These are phyloP conservation scores for Remersonia thermophila DNA, from an alignment of 2,329 filamentous ascomycete genomes.

Conservation along the genomic window DNA sequence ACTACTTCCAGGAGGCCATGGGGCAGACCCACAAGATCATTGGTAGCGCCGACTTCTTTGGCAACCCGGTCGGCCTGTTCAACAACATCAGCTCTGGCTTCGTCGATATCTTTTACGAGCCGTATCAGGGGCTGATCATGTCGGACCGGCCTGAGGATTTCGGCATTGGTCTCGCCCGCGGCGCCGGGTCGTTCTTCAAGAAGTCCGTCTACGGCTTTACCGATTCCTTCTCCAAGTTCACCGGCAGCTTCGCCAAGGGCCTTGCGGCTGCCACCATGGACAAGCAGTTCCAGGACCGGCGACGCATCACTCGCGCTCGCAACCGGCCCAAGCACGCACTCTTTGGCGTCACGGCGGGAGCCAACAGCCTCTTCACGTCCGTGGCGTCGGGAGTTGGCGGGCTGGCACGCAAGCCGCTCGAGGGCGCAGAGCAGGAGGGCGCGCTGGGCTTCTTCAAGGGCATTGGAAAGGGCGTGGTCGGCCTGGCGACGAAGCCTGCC, in stretches of 20 bases:
- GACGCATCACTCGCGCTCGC: conserved; percentile 81
- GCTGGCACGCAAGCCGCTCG: conserved; percentile 81
- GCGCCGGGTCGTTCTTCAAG: conserved; percentile 93
- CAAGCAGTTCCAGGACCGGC: conserved; percentile 95
- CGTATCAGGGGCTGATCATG: conserved; percentile 91
- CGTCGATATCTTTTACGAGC: conserved; percentile 97
- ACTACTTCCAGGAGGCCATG: conserved; percentile 93
- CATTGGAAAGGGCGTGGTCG: conserved; percentile 86
- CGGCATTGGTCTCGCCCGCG: conserved; percentile 88
- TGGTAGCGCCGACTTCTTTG: conserved; percentile 92
- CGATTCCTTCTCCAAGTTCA: conserved; percentile 96
- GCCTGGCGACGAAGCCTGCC: conserved; percentile 90
- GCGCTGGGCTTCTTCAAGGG: conserved; percentile 93
- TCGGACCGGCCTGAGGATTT: conserved; percentile 92
- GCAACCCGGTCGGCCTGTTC: conserved; percentile 94
- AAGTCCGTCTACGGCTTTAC: conserved; percentile 97
- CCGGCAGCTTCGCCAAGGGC: conserved; percentile 92
- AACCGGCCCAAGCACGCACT: conserved; percentile 95
- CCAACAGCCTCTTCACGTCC: conserved; percentile 87
- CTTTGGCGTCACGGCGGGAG: conserved; percentile 89
- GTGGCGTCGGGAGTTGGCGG: conserved; percentile 90
- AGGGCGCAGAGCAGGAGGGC: conserved; percentile 93
- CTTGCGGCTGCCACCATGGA: conserved; percentile 90
- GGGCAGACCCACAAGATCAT: conserved; percentile 96
- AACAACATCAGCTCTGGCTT: conserved; percentile 97